Evolutionary conservation across 768 basidiomycete genomes (phyloP).

Genomic region (Mycena indigotica): DNA sequence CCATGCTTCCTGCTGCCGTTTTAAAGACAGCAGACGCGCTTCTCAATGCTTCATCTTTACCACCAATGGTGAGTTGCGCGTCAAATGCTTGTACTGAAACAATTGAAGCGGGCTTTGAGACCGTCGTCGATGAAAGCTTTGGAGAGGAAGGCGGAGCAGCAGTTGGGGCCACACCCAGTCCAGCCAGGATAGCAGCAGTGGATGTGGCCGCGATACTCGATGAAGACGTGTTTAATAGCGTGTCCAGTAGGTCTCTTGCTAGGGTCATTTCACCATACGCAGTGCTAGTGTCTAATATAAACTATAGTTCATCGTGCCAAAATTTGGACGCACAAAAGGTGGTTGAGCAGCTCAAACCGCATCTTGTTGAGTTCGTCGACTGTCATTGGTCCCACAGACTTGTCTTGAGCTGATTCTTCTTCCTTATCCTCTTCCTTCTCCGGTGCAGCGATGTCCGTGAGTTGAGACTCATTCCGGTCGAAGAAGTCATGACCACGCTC

Average conservation of each 20-base stretch:
- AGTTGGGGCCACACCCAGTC: conserved; percentile 7
- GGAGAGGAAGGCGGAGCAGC: conserved; percentile 23
- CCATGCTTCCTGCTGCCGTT: conserved; percentile 67
- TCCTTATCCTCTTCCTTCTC: conserved; percentile 31
- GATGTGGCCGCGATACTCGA: conserved; percentile 35
- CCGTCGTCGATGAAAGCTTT: conserved; percentile 60
- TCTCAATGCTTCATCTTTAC: conserved; percentile 79
- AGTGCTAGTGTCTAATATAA: too few relatives aligned
- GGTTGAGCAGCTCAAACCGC: conserved; percentile 70
- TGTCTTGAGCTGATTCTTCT: conserved; percentile 27
- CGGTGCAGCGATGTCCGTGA: conserved; percentile 9
- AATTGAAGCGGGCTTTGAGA: conserved; percentile 68
- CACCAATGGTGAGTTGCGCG: conserved; percentile 69
- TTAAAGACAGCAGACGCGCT: conserved; percentile 75
- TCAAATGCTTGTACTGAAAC: conserved; percentile 72
- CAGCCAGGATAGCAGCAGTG: conserved; percentile 29
- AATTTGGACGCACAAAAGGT: conserved; percentile 66
- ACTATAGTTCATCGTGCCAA: neutral
- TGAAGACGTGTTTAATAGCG: conserved; percentile 50
- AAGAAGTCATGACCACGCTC: conserved; percentile 81
- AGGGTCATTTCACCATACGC: conserved; percentile 81
- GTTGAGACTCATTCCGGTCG: conserved; percentile 45
- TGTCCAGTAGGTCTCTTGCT: conserved; percentile 68
- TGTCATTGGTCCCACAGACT: conserved; percentile 56
- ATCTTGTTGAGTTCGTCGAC: conserved; percentile 73